phyloP scores from a whole-genome alignment of 352 stramenopile species.

The Phytophthora pistaciae region DNA sequence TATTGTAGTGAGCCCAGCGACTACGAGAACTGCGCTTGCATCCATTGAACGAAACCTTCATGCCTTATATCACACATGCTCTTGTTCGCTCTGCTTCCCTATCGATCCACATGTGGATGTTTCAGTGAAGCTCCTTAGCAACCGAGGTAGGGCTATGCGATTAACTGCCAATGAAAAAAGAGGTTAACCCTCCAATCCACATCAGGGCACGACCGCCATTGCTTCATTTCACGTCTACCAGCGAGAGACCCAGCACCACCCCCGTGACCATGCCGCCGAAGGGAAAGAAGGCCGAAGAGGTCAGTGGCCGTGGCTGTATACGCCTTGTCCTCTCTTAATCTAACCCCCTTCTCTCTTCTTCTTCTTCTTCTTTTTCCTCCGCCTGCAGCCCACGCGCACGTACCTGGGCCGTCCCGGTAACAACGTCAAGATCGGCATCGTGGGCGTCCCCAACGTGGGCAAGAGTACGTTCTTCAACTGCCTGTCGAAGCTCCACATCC shows the following conservation, averaged over 20 bases:
- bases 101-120: background rate
- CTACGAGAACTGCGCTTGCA: background rate
- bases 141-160: background rate
- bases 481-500: conserved; percentile 94
- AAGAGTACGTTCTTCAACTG: conserved; percentile 99
- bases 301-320: conserved; percentile 20
- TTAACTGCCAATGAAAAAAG: conserved; percentile 7
- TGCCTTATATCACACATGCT: conserved; percentile 23
- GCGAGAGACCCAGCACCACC: conserved; percentile 16
- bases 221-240: conserved; percentile 22
- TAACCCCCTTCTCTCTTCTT: background rate
- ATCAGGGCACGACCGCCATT: conserved; percentile 37
- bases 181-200: conserved; percentile 12
- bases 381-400: conserved; percentile 52
- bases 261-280: conserved; percentile 73
- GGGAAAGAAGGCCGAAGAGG: conserved; percentile 84
- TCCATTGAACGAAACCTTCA: conserved; percentile 28
- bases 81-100: background rate
- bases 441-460: conserved; percentile 99
- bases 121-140: too few species aligned
- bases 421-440: conserved; percentile 99
- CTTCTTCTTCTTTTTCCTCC: background rate
- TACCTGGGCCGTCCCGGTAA: conserved; percentile 88
- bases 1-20: conserved; percentile 12
- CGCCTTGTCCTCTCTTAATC: background rate